Base-by-base conservation (phyloP, 768 basidiomycete genomes). In the Lentinula lateritia region DNA sequence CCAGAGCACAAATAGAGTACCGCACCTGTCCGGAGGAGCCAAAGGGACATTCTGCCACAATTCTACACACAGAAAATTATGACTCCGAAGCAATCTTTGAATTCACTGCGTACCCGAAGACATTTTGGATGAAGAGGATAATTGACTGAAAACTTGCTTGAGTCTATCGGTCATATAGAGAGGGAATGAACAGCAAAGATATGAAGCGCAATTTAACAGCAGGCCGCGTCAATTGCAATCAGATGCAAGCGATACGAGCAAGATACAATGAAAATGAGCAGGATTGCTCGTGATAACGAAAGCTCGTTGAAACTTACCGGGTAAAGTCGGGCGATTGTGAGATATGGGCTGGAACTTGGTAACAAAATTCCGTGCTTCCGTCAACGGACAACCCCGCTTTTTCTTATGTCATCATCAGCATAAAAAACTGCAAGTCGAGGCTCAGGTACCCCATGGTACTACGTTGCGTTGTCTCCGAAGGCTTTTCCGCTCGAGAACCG, bases 11-110 rank as follows among this genome's bases (percentile, higher is more conserved):
- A 7, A 16, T 9, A 61, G 23, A 58, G 28, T 58, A 38, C 63
- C 76, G 13, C 58, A 91, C 92, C 88, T 90, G 69, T 94, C 92
- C 10, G 92, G 89, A 41, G 92, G 92, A 18, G 92, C 92, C 63
- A 92, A 85, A 42, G 90, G 89, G 28, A 94, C 88, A 60, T 75
- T 71, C 63, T 87, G 77, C 91, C 91, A 94, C 54, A 76, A 71
- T 78, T 92, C 90, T 92, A 73, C 54, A 18, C 35, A 46, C 16
- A 46, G 15, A 32, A n/a, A 54, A 13, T 12, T 23, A 54, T 39
- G 48, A 63, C 20, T 52, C 32, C 41, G 32, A 20, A 45, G 8
- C 15, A 15, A 32, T 46, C 43, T 52, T 60, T 34, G 58, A 59
- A 54, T 52, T 43, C 46, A 20, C 8, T 55, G 69, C 82, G 60